A percentile compares a stretch with the other conserved stretches of the same genome.
phyloP scores from a whole-genome alignment of 768 basidiomycete genomes.

The Mycena rebaudengoi region DNA sequence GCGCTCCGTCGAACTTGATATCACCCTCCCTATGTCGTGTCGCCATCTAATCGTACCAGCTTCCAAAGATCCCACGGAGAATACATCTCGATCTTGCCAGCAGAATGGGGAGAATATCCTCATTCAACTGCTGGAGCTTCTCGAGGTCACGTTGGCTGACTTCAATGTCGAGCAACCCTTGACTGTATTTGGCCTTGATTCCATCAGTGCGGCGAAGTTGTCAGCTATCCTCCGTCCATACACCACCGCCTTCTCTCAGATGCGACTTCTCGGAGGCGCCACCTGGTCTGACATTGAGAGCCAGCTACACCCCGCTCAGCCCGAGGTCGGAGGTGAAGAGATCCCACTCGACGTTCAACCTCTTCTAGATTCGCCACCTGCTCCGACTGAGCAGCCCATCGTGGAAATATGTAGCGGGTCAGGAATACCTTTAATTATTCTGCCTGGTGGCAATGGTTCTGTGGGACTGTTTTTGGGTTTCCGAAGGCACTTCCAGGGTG shows the following conservation, averaged over 20 bases:
- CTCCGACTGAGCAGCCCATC: conserved; percentile 17
- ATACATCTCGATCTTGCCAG: too few species aligned
- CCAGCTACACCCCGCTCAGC: too few species aligned
- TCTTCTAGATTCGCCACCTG: too few species aligned
- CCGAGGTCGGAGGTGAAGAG: too few species aligned
- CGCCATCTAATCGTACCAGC: neutral
- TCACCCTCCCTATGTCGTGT: neutral
- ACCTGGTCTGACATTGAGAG: too few species aligned
- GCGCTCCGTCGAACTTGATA: neutral
- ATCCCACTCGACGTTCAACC: too few species aligned
- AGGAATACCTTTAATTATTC: neutral
- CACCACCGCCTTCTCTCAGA: too few species aligned
- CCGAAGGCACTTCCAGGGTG: neutral
- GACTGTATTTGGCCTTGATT: neutral
- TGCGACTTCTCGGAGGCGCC: too few species aligned
- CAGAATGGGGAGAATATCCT: neutral
- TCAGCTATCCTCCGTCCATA: neutral
- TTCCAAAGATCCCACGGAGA: too few species aligned
- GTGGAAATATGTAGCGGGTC: conserved; percentile 6
- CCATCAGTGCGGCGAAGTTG: neutral
- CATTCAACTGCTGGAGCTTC: neutral
- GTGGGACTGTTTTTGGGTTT: conserved; percentile 1
- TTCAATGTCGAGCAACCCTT: neutral
- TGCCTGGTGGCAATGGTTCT: conserved; percentile 10
- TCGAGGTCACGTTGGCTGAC: neutral